Evolutionary conservation across 2,329 filamentous ascomycete species (phyloP), one percentile per base, ranked within the genome.

Genomic region (Ophiostoma himal-ulmi): DNA sequence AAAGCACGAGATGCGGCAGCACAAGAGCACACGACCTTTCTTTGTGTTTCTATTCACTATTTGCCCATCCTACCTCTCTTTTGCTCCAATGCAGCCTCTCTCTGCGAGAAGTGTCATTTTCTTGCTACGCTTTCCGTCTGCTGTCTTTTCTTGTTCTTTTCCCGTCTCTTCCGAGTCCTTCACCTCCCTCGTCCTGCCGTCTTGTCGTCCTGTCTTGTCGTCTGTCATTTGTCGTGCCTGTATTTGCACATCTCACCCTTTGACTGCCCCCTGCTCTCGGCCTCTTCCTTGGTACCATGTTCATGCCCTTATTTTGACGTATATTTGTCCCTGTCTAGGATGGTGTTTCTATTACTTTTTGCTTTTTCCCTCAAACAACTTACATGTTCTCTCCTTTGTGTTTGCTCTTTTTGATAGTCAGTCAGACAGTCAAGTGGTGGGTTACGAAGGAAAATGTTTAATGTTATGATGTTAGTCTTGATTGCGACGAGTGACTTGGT

Each of bases 271-370:
- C 17, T 39, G 60, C 17, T 34, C 26, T 30, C 26, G 1, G 30
- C 30, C 30, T 30, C 30, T 30, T 30, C 13, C 34, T 39, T 65
- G 20, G 17, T n/a, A 17, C 36, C 20, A n/a, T 39, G 62, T 65
- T 36, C 66, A 30, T 66, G 22, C 36, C 10, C 67, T 41, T 62
- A 41, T 68, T 70, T 68, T 60, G 60, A 62, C 37, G 57, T 70
- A 67, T 67, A 37, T 67, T 67, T 60, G 30, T 68, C 66, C 48
- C 62, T 62, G 57, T 69, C 71, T 48, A 70, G 71, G 71, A 70
- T 69, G 71, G 71, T 69, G 65, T 70, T 68, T 67, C 13, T 57
- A 48, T 57, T 17, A 48, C 44, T 14, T 60, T 37, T 67, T 67
- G 65, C 65, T 44, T 44, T 44, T 44, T 14, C 30, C 20, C 39